Evolutionary conservation across 306 rosid genomes (phyloP).

Genomic region (Citrullus mucosospermus): DNA sequence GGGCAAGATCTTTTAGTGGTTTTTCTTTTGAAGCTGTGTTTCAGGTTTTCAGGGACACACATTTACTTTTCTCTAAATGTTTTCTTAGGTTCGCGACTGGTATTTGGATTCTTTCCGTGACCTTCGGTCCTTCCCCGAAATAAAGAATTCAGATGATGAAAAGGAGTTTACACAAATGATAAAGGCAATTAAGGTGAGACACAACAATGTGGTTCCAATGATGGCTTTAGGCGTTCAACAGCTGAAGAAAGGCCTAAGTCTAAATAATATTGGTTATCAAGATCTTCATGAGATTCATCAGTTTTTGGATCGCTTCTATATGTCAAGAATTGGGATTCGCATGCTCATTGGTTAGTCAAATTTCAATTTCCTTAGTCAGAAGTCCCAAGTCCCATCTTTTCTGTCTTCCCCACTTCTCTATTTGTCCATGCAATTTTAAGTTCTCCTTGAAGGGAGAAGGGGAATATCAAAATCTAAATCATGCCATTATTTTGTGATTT

Average conservation of each 20-base stretch:
- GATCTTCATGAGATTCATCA: constrained; percentile 77
- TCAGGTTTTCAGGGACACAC: no score
- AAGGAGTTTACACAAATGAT: constrained; percentile 70
- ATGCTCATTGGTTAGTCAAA: constrained; percentile 73
- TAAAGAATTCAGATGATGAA: constrained; percentile 56
- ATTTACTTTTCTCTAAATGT: not conserved
- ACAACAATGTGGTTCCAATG: constrained; percentile 91
- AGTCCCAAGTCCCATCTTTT: not conserved
- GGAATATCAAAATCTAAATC: not conserved
- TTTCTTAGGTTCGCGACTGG: constrained; percentile 86
- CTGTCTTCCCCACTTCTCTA: constrained; percentile 3
- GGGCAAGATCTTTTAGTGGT: no score
- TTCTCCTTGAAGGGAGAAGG: not conserved
- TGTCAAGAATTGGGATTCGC: constrained; percentile 98
- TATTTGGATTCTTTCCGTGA: constrained; percentile 89
- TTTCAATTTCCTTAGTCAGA: not conserved
- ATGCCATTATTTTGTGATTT: not conserved
- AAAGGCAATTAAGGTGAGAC: constrained; percentile 92
- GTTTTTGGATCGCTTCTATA: constrained; percentile 86
- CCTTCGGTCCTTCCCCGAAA: constrained; percentile 64
- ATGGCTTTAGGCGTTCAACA: constrained; percentile 98
- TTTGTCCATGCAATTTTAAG: not conserved
- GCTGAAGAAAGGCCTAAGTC: constrained; percentile 57
- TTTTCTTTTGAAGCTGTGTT: no score
- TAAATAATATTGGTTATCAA: constrained; percentile 27